Evolutionary conservation across 306 rosid species (phyloP).

Genomic region (Malus sylvestris): DNA sequence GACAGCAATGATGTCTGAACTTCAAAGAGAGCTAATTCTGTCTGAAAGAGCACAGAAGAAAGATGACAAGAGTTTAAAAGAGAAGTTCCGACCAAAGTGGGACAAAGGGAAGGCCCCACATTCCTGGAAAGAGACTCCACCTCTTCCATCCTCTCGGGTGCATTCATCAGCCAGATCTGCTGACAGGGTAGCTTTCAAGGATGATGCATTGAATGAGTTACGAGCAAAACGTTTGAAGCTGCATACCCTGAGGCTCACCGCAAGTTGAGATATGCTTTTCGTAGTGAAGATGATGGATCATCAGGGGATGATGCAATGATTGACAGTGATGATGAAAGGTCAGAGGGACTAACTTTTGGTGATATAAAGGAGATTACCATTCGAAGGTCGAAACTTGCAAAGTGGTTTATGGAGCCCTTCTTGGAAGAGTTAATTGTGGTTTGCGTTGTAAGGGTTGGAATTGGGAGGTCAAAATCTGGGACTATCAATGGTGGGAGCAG

Average conservation of each 20-base stretch:
- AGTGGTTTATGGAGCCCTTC: no score
- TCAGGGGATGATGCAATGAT: no score
- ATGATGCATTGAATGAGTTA: slow-evolving; percentile 23
- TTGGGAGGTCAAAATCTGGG: slow-evolving; percentile 1
- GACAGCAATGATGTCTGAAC: slow-evolving; percentile 54
- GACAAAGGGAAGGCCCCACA: slow-evolving; percentile 54
- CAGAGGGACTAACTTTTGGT: no score
- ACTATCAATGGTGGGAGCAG: slow-evolving; percentile 9
- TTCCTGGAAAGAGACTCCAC: slow-evolving; percentile 54
- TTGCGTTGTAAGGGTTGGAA: no score
- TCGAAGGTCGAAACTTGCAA: no score
- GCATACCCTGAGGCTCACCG: no score
- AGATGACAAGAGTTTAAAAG: slow-evolving; percentile 55
- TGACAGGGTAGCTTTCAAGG: slow-evolving; percentile 79
- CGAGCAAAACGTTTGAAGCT: no score
- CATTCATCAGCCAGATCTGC: slow-evolving; percentile 69
- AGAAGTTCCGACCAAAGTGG: slow-evolving; percentile 61
- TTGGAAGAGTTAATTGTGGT: no score
- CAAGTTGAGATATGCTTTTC: no score
- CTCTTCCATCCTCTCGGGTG: slow-evolving; percentile 59
- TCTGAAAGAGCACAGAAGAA: slow-evolving; percentile 82
- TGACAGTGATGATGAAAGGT: no score
- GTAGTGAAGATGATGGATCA: no score
- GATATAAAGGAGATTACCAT: no score
- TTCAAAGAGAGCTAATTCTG: slow-evolving; percentile 91